Percentiles rank a stretch among this genome's conserved stretches.
Evolutionary conservation across 768 basidiomycete species (phyloP).

Genomic region (Boletus insuetus): DNA sequence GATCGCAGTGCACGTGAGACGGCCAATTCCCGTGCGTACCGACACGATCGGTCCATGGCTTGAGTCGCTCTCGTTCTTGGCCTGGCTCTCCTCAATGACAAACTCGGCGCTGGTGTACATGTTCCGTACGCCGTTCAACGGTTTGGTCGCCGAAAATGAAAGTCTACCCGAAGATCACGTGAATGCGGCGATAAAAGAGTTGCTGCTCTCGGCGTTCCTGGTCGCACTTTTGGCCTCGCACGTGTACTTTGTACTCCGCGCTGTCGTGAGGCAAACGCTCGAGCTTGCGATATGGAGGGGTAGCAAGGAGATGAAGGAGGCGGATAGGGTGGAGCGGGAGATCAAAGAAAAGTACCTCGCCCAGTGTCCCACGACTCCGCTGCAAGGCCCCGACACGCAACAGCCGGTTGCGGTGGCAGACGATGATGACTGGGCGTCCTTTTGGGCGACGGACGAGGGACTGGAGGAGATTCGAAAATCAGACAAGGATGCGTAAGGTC

Average conservation of each 20-base stretch:
- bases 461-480: conserved; percentile 66
- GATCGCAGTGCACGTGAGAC: conserved; percentile 78
- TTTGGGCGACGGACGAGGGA: conserved; percentile 76
- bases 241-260: conserved; percentile 69
- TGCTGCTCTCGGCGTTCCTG: conserved; percentile 62
- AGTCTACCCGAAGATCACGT: conserved; percentile 14
- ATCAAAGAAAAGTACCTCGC: conserved; percentile 45
- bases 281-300: conserved; percentile 77
- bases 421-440: conserved; percentile 36
- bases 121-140: conserved; percentile 55
- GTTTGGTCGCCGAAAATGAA: not conserved
- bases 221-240: conserved; percentile 85
- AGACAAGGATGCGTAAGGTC: conserved; percentile 53
- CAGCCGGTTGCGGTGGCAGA: not conserved
- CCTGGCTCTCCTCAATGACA: conserved; percentile 86
- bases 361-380: conserved; percentile 12
- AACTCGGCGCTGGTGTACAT: conserved; percentile 91
- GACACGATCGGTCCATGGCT: conserved; percentile 96
- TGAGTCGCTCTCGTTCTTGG: conserved; percentile 79
- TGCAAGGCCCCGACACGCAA: not conserved
- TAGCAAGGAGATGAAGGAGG: conserved; percentile 60
- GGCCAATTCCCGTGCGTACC: conserved; percentile 83
- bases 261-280: conserved; percentile 62
- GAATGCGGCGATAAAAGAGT: conserved; percentile 41
- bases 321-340: conserved; percentile 53